These are phyloP conservation scores for Byssochlamys sp. DNA, from an alignment of 2,329 filamentous ascomycete genomes.

Conservation along the genomic window DNA sequence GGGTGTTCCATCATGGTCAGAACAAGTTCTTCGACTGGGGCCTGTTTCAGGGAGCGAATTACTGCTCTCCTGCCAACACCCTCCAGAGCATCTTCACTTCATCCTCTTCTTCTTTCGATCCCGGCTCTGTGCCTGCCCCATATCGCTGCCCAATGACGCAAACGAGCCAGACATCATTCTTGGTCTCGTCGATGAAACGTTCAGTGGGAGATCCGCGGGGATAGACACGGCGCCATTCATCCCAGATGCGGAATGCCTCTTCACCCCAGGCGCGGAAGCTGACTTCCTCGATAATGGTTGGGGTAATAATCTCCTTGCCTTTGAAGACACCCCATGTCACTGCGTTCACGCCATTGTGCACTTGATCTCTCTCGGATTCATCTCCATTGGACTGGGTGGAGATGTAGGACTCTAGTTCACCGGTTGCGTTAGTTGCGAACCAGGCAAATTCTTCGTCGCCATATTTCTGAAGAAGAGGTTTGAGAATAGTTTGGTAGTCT, in stretches of 20 bases:
- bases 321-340: slow-evolving; percentile 96
- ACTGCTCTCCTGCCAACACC: slow-evolving; percentile 22
- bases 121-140: slow-evolving; percentile 30
- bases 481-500: slow-evolving; percentile 59
- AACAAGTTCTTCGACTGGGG: not conserved
- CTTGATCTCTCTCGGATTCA: not conserved
- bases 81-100: slow-evolving; percentile 34
- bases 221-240: slow-evolving; percentile 85
- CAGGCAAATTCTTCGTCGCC: slow-evolving; percentile 65
- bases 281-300: slow-evolving; percentile 91
- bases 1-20: not conserved
- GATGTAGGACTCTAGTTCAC: slow-evolving; percentile 62
- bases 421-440: slow-evolving; percentile 70
- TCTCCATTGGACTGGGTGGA: slow-evolving; percentile 14
- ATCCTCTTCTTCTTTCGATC: slow-evolving; percentile 29
- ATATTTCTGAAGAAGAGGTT: slow-evolving; percentile 50
- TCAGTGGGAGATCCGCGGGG: slow-evolving; percentile 62
- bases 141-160: slow-evolving; percentile 51
- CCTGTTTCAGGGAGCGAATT: not conserved
- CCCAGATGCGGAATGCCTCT: slow-evolving; percentile 92
- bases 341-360: slow-evolving; percentile 61
- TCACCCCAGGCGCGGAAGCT: slow-evolving; percentile 90
- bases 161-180: slow-evolving; percentile 72
- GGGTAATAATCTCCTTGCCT: slow-evolving; percentile 89
- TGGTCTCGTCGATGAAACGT: slow-evolving; percentile 57